These are phyloP conservation scores for Teunomyces cretensis DNA, from an alignment of 805 yeast species.

Conservation along the genomic window DNA sequence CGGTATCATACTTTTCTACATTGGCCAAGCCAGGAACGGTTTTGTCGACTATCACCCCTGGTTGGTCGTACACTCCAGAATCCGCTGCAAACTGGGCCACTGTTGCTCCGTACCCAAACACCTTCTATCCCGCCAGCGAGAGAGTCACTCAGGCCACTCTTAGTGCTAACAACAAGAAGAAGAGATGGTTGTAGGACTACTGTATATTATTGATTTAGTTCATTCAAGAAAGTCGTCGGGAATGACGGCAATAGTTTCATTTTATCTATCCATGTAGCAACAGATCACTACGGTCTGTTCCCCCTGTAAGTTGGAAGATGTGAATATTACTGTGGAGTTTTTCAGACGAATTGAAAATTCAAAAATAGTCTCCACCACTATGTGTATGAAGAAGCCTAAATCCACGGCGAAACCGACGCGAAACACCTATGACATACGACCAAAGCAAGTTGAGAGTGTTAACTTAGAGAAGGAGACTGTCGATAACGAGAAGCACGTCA, in stretches of 20 bases:
- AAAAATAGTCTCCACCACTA: background rate
- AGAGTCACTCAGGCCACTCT: slow-evolving; percentile 43
- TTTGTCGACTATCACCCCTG: slow-evolving; percentile 75
- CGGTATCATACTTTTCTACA: slow-evolving; percentile 56
- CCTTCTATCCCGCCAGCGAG: slow-evolving; percentile 60
- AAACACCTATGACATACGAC: background rate
- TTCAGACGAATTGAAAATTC: background rate
- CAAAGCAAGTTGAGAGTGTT: no score
- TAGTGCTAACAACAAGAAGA: slow-evolving; percentile 32
- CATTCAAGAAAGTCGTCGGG: no score
- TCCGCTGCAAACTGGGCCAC: slow-evolving; percentile 69
- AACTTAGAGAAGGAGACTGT: background rate
- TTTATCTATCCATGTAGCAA: no score
- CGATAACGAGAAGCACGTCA: no score
- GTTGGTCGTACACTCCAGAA: slow-evolving; percentile 72
- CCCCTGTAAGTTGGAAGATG: no score
- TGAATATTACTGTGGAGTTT: no score
- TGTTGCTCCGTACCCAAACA: slow-evolving; percentile 67
- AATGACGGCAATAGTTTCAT: no score
- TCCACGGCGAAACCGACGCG: no score
- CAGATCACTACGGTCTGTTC: no score
- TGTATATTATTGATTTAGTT: background rate
- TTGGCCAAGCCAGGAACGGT: slow-evolving; percentile 41
- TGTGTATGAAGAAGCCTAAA: slow-evolving; percentile 7
- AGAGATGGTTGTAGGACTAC: slow-evolving; percentile 38